phyloP scores from a whole-genome alignment of 2,329 filamentous ascomycete species.

The Dryadomyces quercus-mongolicae region DNA sequence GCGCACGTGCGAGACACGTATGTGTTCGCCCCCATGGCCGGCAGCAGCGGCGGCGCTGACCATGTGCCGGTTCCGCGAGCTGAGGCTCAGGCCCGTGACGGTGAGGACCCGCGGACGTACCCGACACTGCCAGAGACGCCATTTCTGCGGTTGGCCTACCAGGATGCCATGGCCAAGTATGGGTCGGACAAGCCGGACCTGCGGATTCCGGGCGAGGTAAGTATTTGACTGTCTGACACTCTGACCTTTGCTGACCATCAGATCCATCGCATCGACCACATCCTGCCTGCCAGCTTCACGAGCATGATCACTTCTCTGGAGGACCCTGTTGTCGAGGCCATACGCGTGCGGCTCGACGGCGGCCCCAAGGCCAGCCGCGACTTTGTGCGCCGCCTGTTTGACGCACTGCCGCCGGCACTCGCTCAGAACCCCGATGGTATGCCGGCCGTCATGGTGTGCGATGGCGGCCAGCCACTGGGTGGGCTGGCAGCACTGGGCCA shows the following conservation, averaged over 20 bases:
- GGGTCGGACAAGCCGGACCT: slow-evolving; percentile 91
- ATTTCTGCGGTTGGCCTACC: slow-evolving; percentile 56
- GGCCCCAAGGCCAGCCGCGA: slow-evolving; percentile 39
- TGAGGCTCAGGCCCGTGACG: neutral
- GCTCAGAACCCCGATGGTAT: slow-evolving; percentile 61
- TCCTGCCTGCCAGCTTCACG: slow-evolving; percentile 52
- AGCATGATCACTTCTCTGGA: slow-evolving; percentile 61
- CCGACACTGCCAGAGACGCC: slow-evolving; percentile 16
- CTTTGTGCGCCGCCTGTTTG: slow-evolving; percentile 56
- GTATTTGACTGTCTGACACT: slow-evolving; percentile 10
- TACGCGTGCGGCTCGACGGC: slow-evolving; percentile 50
- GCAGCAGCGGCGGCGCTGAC: slow-evolving; percentile 15
- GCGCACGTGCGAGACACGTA: slow-evolving; percentile 29
- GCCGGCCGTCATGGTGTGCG: slow-evolving; percentile 66
- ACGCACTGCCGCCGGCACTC: slow-evolving; percentile 46
- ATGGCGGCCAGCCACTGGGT: slow-evolving; percentile 59
- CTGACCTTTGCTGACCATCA: slow-evolving; percentile 22
- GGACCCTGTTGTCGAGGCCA: slow-evolving; percentile 61
- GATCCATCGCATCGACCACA: slow-evolving; percentile 53
- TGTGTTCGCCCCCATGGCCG: slow-evolving; percentile 15
- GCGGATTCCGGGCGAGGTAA: slow-evolving; percentile 51
- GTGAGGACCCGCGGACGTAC: slow-evolving; percentile 5
- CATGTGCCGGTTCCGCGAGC: slow-evolving; percentile 10
- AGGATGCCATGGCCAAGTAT: slow-evolving; percentile 65
- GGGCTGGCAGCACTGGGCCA: slow-evolving; percentile 72